These are phyloP conservation scores for Penicillium sp. DNA, from an alignment of 2,329 filamentous ascomycete genomes.

Conservation along the genomic window DNA sequence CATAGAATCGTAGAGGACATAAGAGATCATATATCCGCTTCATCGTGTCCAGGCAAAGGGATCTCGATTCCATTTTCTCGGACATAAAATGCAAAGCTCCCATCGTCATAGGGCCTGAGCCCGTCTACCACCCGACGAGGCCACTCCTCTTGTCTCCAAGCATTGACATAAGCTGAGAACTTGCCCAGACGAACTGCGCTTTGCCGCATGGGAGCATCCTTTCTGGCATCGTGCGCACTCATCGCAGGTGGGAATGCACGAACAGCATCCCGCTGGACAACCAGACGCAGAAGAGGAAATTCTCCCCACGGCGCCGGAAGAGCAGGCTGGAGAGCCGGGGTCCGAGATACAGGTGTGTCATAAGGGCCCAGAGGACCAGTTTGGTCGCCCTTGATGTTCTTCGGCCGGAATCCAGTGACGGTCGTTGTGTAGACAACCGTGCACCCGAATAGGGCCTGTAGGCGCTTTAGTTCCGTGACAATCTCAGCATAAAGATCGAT, in stretches of 20 bases:
- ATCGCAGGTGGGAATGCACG: slow-evolving; percentile 38
- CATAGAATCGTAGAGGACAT: neutral
- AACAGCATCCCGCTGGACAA: slow-evolving; percentile 37
- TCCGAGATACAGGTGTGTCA: slow-evolving; percentile 14
- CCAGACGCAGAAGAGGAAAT: slow-evolving; percentile 39
- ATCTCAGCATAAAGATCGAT: slow-evolving; percentile 33
- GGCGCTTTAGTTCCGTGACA: slow-evolving; percentile 30
- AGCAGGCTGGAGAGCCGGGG: slow-evolving; percentile 33
- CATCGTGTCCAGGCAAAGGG: slow-evolving; percentile 6
- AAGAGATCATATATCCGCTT: neutral
- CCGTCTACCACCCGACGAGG: slow-evolving; percentile 30
- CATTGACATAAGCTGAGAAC: slow-evolving; percentile 41
- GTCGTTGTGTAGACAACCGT: slow-evolving; percentile 41
- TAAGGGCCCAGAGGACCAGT: slow-evolving; percentile 16
- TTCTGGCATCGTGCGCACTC: slow-evolving; percentile 33
- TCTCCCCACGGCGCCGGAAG: slow-evolving; percentile 42
- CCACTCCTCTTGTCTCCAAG: slow-evolving; percentile 38
- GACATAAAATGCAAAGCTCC: slow-evolving; percentile 34
- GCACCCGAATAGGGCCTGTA: slow-evolving; percentile 43
- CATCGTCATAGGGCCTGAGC: slow-evolving; percentile 28
- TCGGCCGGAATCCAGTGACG: slow-evolving; percentile 18
- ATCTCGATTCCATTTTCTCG: slow-evolving; percentile 27
- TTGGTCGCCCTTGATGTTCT: slow-evolving; percentile 1
- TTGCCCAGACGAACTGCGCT: slow-evolving; percentile 34
- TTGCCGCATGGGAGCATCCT: slow-evolving; percentile 38